Evolutionary conservation across 1,284 basidiomycete species (phyloP).

Genomic region (Trichosporon sp.): DNA sequence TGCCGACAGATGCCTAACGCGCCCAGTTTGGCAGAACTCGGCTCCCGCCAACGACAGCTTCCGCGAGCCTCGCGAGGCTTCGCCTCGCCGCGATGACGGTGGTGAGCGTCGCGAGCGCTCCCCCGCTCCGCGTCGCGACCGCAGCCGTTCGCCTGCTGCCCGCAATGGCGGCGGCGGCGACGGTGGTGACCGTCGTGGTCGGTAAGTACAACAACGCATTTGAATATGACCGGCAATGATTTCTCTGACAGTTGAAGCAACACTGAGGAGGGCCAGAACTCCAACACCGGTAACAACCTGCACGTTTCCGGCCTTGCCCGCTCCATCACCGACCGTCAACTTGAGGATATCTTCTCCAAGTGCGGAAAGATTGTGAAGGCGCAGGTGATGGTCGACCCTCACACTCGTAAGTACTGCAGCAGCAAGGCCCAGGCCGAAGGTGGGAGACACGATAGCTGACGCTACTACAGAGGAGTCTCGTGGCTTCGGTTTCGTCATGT

Average conservation of each 20-base stretch:
- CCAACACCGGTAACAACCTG: constrained; percentile 91
- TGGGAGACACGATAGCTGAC: neutral
- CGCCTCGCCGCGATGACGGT: constrained; percentile 27
- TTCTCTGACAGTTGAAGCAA: constrained; percentile 12
- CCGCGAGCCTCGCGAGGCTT: constrained; percentile 17
- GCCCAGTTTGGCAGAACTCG: constrained; percentile 42
- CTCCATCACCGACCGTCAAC: constrained; percentile 72
- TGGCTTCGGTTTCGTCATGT: constrained; percentile 96
- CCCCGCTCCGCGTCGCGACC: constrained; percentile 22
- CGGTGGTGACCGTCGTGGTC: constrained; percentile 17
- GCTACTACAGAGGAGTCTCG: constrained; percentile 62
- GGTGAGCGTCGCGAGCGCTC: constrained; percentile 14
- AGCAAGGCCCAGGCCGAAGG: neutral
- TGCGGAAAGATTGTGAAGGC: constrained; percentile 78
- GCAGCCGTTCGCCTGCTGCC: constrained; percentile 29
- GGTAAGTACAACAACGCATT: constrained; percentile 17
- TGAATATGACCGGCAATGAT: neutral
- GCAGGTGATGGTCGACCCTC: constrained; percentile 95
- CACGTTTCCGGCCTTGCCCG: constrained; percentile 85
- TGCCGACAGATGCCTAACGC: constrained; percentile 19
- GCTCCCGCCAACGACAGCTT: constrained; percentile 21
- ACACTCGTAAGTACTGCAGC: constrained; percentile 57
- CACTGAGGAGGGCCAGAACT: constrained; percentile 48
- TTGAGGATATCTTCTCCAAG: constrained; percentile 82
- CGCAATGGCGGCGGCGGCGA: constrained; percentile 25